Conservation (phyloP, 495 filamentous ascomycete genomes). For the Penicillium daleae region DNA sequence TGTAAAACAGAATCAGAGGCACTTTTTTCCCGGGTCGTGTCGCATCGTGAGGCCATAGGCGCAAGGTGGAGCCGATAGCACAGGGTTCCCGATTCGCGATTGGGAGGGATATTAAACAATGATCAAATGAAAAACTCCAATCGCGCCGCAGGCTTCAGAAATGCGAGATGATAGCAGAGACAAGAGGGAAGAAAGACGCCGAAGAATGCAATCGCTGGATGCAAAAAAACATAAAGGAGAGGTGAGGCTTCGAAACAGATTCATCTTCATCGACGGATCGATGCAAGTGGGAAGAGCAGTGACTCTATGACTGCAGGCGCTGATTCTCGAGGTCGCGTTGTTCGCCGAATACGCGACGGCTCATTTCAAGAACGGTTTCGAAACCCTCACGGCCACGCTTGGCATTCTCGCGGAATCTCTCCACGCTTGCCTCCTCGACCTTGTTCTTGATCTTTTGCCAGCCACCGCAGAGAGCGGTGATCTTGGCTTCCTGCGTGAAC, state of each 20-base stretch:
- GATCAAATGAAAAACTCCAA: slow-evolving; percentile 33
- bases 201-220: slow-evolving; percentile 44
- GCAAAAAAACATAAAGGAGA: slow-evolving; percentile 19
- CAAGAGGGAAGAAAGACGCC: slow-evolving; percentile 29
- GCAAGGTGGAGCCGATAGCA: slow-evolving; percentile 3
- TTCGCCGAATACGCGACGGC: slow-evolving; percentile 87
- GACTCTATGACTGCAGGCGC: slow-evolving; percentile 28
- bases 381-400: slow-evolving; percentile 87
- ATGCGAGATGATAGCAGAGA: slow-evolving; percentile 5
- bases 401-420: slow-evolving; percentile 89
- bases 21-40: slow-evolving; percentile 24
- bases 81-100: slow-evolving; percentile 9
- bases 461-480: slow-evolving; percentile 91
- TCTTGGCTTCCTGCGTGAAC: slow-evolving; percentile 86
- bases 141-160: slow-evolving; percentile 35
- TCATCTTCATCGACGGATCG: not conserved
- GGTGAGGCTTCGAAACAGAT: slow-evolving; percentile 8
- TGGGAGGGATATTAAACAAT: slow-evolving; percentile 11
- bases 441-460: slow-evolving; percentile 94
- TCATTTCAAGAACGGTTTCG: slow-evolving; percentile 92
- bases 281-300: not conserved
- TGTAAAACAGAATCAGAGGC: slow-evolving; percentile 21
- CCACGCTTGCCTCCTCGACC: slow-evolving; percentile 89
- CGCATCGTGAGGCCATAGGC: slow-evolving; percentile 20
- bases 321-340: slow-evolving; percentile 68